Conservation (phyloP, 257 asterid genomes). For the Eustoma russellianum region DNA sequence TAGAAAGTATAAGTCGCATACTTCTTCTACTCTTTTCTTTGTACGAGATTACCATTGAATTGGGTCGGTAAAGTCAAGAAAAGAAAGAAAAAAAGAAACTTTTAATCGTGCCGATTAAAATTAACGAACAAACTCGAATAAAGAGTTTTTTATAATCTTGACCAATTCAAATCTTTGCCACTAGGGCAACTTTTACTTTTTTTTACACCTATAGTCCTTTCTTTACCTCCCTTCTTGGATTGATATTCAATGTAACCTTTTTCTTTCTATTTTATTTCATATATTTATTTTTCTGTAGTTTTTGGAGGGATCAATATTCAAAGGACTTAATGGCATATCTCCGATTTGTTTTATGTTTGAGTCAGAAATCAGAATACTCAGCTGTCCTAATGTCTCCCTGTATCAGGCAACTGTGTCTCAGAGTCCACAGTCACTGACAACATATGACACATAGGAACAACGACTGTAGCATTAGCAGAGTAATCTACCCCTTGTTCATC, state of each 20-base stretch:
- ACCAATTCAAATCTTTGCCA: no score
- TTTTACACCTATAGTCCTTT: background rate
- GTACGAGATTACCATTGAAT: no score
- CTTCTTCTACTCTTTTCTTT: no score
- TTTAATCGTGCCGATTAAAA: no score
- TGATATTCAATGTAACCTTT: slow-evolving; percentile 22
- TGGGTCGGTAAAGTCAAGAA: no score
- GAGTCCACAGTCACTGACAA: slow-evolving; percentile 26
- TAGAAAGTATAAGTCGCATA: no score
- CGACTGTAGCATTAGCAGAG: slow-evolving; percentile 1
- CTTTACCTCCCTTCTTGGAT: slow-evolving; percentile 26
- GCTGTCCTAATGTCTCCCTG: slow-evolving; percentile 46
- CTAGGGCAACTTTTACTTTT: no score
- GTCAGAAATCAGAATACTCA: slow-evolving; percentile 25
- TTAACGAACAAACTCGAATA: no score
- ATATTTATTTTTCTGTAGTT: no score
- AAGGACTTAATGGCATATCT: slow-evolving; percentile 24
- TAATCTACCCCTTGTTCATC: slow-evolving; percentile 1
- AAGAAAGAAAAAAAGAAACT: no score
- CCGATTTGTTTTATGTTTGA: slow-evolving; percentile 35
- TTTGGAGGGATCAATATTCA: slow-evolving; percentile 3
- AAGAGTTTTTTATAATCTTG: no score
- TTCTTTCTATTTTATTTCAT: no score
- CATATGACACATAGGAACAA: slow-evolving; percentile 9
- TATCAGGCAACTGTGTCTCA: slow-evolving; percentile 34